Evolutionary conservation across 176 grass and related monocot genomes (phyloP), one percentile per base, ranked within the genome.

Genomic region (Thinopyrum elongatum): DNA sequence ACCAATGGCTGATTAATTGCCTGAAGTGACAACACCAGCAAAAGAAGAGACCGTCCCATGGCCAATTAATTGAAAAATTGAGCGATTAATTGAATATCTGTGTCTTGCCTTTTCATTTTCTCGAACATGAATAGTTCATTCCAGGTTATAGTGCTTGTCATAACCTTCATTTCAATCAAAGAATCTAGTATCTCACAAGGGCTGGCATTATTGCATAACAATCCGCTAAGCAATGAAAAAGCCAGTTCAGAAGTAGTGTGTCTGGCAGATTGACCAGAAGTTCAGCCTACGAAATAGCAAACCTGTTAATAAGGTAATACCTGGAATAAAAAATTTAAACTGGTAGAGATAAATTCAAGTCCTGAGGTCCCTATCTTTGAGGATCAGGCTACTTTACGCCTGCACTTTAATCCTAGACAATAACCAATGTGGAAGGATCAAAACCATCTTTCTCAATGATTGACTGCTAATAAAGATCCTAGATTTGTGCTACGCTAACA

Each of bases 161-260:
- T 75, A 79, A 65, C 59, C 75, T 90, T 68, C 59, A 67, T 60
- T 84, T 26, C 74, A 23, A 27, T 12, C 47, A 47, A 75, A 80
- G 10, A 83, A 77, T 82, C 90, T 95, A 95, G 77, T 95, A 94
- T 70, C 92, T 98, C 77, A 98, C 88, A 60, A 98, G 90, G 28
- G 90, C 93, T 69, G 93, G 96, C 84, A 95, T 92, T 51, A 89
- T 86, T 66, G 88, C 78, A 88, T 98, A 98, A 84, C 92, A 89
- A 58, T 98, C 96, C 55, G 93, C 86, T 86, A 98, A 87, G 91
- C 90, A 98, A 72, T 95, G 91, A 49, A 98, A 98, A 66, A 92
- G 89, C 96, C 96, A 95, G 84, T 94, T 95, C 64, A 98, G 87
- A 27, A 94, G 86, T 87, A 94, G 86, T 23, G 89, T 94, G 12